Evolutionary conservation across 2,329 filamentous ascomycete species (phyloP).

Genomic region (Aspergillus unguis): DNA sequence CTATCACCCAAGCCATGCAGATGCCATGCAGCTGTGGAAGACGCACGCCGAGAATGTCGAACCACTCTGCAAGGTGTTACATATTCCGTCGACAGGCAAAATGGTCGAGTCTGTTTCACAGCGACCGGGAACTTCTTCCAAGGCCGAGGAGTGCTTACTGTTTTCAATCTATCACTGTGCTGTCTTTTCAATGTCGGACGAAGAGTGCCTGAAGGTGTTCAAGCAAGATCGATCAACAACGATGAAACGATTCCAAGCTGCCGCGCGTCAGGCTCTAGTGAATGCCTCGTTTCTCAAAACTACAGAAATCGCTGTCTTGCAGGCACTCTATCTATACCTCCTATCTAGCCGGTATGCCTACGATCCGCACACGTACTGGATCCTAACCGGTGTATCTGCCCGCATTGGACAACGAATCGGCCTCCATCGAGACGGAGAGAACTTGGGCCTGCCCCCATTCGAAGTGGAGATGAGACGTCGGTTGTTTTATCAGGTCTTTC

Average conservation of each 20-base stretch:
- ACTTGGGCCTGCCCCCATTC: constrained; percentile 45
- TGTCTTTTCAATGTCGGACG: constrained; percentile 17
- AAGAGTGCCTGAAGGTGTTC: constrained; percentile 12
- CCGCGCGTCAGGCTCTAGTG: constrained; percentile 13
- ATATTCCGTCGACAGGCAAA: constrained; percentile 66
- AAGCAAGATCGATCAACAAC: background rate
- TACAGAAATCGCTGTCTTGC: constrained; percentile 15
- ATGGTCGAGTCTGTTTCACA: constrained; percentile 60
- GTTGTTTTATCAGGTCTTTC: constrained; percentile 26
- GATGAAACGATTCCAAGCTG: constrained; percentile 12
- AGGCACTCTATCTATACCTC: constrained; percentile 17
- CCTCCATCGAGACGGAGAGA: constrained; percentile 47
- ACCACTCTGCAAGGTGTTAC: constrained; percentile 68
- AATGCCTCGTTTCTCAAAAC: constrained; percentile 21
- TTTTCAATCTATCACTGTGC: constrained; percentile 26
- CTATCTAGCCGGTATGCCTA: constrained; percentile 31
- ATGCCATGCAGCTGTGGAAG: constrained; percentile 69
- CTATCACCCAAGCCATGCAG: constrained; percentile 16
- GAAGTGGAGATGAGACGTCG: constrained; percentile 41
- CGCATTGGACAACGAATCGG: constrained; percentile 49
- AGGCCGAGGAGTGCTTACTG: constrained; percentile 36
- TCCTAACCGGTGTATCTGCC: constrained; percentile 46
- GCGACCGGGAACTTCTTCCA: constrained; percentile 27
- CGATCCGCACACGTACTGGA: constrained; percentile 50
- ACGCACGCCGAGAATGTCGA: constrained; percentile 71